Base-by-base conservation (phyloP, 2,329 filamentous ascomycete species). In the Hypoxylon sp. region DNA sequence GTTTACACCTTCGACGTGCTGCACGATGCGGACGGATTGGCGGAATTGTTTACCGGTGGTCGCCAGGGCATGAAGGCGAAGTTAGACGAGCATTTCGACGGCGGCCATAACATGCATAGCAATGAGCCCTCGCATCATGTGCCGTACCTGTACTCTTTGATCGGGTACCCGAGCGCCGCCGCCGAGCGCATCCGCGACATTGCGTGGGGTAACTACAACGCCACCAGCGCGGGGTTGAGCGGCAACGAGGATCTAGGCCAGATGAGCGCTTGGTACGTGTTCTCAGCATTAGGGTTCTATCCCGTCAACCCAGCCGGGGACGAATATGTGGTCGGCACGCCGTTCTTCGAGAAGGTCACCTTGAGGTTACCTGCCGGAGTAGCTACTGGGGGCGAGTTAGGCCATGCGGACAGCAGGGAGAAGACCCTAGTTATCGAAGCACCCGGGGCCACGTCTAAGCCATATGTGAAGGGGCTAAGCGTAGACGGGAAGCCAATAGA, bases 251-350 rank as follows among this genome's bases (percentile, higher is more conserved):
- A 85, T 69, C 74, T 85, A 2, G 83, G 83, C 1, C 83, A 85
- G 75, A 85, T 85, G 83, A 85, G 82, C 65, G 82, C 83, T 0
- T 85, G 82, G 82, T 85, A 84, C 58, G 74, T 85, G 3, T 83
- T 85, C 61, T 83, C 82, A 0, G 81, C 82, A 3, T 70, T 85
- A 8, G 83, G 83, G 0, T 84, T 85, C 71, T 85, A 85, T 66
- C 83, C 83, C 0, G 77, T 84, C 42, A 82, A 85, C 62, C 79
- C 83, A 0, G 82, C 82, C 1, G 76, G 78, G 5, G 81, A 83
- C 40, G 80, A 84, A 64, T 85, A 85, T 70, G 73, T 84, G 3
- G 75, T 85, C 13, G 82, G 82, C 0, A 76, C 81, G 6, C 83
- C 83, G 0, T 83, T 85, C 60, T 85, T 85, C 58, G 83, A 85